Evolutionary conservation across 192 early-diverging fungal species (phyloP), one percentile per base, ranked within the genome.

Genomic region (Gamsiella multidivaricata): DNA sequence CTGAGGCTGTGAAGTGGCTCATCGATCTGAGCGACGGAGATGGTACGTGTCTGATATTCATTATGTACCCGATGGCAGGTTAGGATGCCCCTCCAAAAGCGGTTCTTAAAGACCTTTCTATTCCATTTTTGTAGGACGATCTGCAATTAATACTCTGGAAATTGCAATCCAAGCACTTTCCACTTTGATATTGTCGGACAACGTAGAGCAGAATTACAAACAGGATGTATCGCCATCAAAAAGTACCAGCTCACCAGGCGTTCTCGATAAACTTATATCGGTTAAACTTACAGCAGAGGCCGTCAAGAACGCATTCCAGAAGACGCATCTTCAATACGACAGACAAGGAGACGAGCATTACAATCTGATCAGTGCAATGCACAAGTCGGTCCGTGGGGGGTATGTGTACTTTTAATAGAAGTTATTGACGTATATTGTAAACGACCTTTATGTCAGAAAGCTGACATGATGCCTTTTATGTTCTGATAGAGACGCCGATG

Each of bases 301-400:
- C 20, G 74, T 96, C 11, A 90, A 85, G 82, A 73, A 68, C 3
- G 91, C 93, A 3, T 88, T 97, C 23, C 92, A 95, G 61, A 88
- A 92, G 65, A 87, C 92, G 0, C 92, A 94, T 55, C 64, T 95
- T n/a, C 61, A 91, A 17, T 96, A 97, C 69, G 94, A 95, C 62
- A 83, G 86, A 14, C 88, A 90, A 57, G 91, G 91, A 0, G 93
- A 97, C n/a, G 91, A 95, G 69, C 95, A 97, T 81, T 96, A 94
- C 69, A 91, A 97, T 34, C 85, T 92, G 7, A 96, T 97, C 43
- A 94, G 93, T 53, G 95, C 95, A 0, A 61, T 97, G 15, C 94
- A 96, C 81, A 96, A 97, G 78, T 91, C 89, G 63, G 84, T 96
- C 29, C 90, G 95, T n/a, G 95, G 95, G 54, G 81, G 86, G 86